These are phyloP conservation scores for Alternaria triticina DNA, from an alignment of 2,329 filamentous ascomycete genomes.

Conservation along the genomic window DNA sequence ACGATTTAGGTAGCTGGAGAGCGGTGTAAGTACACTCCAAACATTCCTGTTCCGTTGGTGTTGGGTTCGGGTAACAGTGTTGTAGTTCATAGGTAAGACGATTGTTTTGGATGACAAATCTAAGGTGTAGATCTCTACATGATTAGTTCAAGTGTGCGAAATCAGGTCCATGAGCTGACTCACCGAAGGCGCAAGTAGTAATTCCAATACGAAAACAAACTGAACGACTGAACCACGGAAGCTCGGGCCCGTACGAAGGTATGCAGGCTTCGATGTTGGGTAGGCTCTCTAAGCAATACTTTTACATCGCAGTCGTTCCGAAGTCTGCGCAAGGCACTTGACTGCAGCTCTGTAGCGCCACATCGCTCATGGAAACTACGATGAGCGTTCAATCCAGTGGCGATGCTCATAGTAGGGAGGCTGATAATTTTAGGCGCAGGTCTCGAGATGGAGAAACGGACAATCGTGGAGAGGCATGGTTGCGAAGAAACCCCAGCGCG, in stretches of 20 bases:
- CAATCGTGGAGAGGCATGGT: not conserved
- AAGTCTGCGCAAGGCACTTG: not conserved
- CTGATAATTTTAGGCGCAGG: not conserved
- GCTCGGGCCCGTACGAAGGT: not conserved
- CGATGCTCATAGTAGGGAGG: not conserved
- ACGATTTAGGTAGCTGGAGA: not conserved
- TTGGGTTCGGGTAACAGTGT: not conserved
- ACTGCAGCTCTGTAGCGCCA: not conserved
- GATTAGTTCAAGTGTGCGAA: not conserved
- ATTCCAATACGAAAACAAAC: not conserved
- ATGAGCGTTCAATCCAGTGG: not conserved
- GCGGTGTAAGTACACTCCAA: not conserved
- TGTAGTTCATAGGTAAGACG: not conserved
- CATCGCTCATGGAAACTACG: not conserved
- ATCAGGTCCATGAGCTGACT: not conserved
- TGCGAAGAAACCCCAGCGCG: not conserved
- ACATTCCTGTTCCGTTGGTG: not conserved
- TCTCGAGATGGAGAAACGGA: not conserved
- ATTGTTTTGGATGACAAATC: not conserved
- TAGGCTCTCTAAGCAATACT: fast-evolving
- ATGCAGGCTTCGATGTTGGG: not conserved
- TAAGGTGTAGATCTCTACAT: not conserved
- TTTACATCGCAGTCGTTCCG: not conserved
- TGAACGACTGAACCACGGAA: not conserved
- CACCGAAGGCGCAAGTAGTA: not conserved